A percentile compares a stretch with the other conserved stretches of the same genome.
Evolutionary conservation across 1,284 basidiomycete genomes (phyloP).

Genomic region (Cryptococcus jaspeensis): DNA sequence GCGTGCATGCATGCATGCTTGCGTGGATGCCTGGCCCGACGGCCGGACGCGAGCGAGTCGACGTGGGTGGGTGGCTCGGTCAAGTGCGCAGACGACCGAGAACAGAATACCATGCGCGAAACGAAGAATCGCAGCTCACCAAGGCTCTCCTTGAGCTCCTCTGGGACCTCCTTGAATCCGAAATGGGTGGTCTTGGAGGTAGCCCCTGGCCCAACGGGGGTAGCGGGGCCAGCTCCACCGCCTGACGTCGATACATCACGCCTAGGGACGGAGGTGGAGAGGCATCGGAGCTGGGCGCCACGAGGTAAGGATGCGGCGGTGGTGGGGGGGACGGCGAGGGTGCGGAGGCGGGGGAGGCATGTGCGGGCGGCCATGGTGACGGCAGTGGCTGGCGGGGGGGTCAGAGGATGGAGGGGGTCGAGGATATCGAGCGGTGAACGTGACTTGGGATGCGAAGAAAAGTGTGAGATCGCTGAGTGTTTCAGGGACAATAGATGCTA

Average conservation of each 20-base stretch:
- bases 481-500: slow-evolving; percentile 3
- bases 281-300: neutral
- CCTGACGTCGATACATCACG: neutral
- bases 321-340: neutral
- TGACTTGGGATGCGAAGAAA: too few relatives aligned
- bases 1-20: too few relatives aligned
- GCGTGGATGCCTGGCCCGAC: too few relatives aligned
- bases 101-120: neutral
- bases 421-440: too few relatives aligned
- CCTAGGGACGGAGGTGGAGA: neutral
- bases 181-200: slow-evolving; percentile 70
- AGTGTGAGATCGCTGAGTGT: neutral
- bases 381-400: neutral
- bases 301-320: neutral
- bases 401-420: neutral
- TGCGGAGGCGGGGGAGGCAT: neutral
- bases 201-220: neutral
- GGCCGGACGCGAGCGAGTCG: too few relatives aligned
- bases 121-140: slow-evolving; percentile 42
- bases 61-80: too few relatives aligned
- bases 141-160: slow-evolving; percentile 65
- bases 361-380: neutral
- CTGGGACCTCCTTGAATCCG: slow-evolving; percentile 83
- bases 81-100: neutral
- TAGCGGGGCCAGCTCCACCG: neutral